Percentiles rank a stretch among this genome's conserved stretches.
Evolutionary conservation across 192 early-diverging fungal species (phyloP).

Genomic region (Entrophospora sp.): DNA sequence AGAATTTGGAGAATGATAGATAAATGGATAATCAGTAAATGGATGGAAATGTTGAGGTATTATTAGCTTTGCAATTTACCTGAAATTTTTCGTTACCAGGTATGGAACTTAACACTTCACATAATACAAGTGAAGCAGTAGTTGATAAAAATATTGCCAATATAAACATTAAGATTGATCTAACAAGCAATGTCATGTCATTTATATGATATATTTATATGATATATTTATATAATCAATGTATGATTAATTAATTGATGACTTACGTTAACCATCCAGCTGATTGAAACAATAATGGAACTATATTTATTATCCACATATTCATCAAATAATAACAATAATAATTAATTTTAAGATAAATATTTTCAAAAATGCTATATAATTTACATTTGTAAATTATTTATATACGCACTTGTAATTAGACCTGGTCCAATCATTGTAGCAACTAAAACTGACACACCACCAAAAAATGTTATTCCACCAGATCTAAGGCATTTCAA

Average conservation of each 20-base stretch:
- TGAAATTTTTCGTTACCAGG: constrained; percentile 52
- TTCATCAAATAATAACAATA: too few species aligned
- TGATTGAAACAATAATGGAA: background rate
- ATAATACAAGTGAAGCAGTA: constrained; percentile 52
- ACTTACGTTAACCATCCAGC: constrained; percentile 9
- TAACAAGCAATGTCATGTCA: background rate
- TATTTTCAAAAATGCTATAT: background rate
- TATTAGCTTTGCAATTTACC: too few species aligned
- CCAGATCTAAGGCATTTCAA: background rate
- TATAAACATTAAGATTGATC: background rate
- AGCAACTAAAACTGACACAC: background rate
- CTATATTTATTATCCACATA: too few species aligned
- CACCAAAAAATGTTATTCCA: background rate
- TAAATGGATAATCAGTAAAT: background rate
- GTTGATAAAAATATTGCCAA: constrained; percentile 42
- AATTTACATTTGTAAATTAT: background rate
- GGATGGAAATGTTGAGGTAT: too few species aligned
- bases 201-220: background rate
- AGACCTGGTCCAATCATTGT: background rate
- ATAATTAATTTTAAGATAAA: background rate
- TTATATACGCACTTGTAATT: background rate
- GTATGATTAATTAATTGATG: background rate
- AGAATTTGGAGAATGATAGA: background rate
- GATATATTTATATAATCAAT: background rate
- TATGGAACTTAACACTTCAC: constrained; percentile 58